These are phyloP conservation scores for Zarea fungicola DNA, from an alignment of 2,329 filamentous ascomycete genomes.

Conservation along the genomic window DNA sequence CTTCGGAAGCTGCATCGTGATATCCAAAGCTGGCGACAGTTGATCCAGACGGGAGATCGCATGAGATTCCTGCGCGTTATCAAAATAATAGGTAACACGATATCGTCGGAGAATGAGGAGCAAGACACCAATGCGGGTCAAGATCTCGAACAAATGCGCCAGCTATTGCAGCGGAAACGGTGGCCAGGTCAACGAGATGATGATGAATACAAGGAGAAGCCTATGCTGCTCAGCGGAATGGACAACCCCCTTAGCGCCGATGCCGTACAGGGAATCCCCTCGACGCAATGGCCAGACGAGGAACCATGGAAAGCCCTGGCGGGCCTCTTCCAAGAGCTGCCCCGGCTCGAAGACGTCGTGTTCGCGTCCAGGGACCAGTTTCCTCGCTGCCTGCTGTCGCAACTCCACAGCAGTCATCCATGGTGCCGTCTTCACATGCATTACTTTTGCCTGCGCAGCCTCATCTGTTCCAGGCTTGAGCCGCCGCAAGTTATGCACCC, in stretches of 20 bases:
- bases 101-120: conserved; percentile 1
- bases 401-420: background rate
- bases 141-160: too few relatives aligned
- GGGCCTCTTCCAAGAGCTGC: background rate
- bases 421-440: conserved; percentile 7
- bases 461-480: background rate
- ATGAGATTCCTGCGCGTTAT: background rate
- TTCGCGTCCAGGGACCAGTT: conserved; percentile 1
- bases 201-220: too few relatives aligned
- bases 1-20: conserved; percentile 4
- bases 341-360: conserved; percentile 4
- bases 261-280: background rate
- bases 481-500: background rate
- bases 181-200: too few relatives aligned
- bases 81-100: conserved; percentile 5
- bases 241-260: background rate
- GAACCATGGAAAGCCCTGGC: conserved; percentile 3
- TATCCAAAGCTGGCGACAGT: background rate
- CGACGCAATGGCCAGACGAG: conserved; percentile 8
- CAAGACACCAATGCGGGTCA: too few relatives aligned
- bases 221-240: conserved; percentile 5
- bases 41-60: background rate
- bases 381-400: background rate
- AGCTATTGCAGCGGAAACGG: too few relatives aligned
- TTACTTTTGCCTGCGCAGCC: conserved; percentile 1